Conservation (phyloP, 345 rosid species). For the Sonneratia alba region DNA sequence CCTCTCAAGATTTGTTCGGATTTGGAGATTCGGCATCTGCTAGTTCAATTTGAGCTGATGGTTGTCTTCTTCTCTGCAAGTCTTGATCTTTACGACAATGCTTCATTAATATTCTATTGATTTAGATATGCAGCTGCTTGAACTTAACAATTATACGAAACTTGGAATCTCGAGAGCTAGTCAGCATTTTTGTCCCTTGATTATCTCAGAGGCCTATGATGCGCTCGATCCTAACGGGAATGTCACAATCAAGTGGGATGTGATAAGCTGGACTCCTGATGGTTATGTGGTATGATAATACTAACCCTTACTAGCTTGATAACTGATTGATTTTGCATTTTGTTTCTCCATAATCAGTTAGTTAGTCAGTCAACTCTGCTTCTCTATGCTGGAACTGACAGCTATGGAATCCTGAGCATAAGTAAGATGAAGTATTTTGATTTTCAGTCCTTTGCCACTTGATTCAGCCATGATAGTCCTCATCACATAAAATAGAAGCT, state of each 20-base stretch:
- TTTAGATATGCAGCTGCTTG: not conserved
- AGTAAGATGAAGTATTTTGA: not conserved
- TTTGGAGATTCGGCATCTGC: not conserved
- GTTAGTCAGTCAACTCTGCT: not conserved
- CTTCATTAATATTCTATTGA: too few species aligned
- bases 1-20: not conserved
- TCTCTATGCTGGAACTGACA: not conserved
- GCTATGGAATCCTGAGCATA: not conserved
- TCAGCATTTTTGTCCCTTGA: not conserved
- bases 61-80: not conserved
- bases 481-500: not conserved
- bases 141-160: not conserved
- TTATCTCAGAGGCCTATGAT: slow-evolving; percentile 29
- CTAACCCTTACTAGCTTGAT: not conserved
- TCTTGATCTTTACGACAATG: not conserved
- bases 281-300: slow-evolving; percentile 33
- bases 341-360: not conserved
- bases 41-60: not conserved
- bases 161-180: not conserved
- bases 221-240: slow-evolving; percentile 39
- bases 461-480: not conserved
- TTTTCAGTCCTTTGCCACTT: not conserved
- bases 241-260: slow-evolving; percentile 42
- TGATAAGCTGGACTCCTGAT: slow-evolving; percentile 44
- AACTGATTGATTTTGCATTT: not conserved